Evolutionary conservation across 1,139 yeast genomes (phyloP), one percentile per base, ranked within the genome.

Genomic region (Scheffersomyces insectosa): DNA sequence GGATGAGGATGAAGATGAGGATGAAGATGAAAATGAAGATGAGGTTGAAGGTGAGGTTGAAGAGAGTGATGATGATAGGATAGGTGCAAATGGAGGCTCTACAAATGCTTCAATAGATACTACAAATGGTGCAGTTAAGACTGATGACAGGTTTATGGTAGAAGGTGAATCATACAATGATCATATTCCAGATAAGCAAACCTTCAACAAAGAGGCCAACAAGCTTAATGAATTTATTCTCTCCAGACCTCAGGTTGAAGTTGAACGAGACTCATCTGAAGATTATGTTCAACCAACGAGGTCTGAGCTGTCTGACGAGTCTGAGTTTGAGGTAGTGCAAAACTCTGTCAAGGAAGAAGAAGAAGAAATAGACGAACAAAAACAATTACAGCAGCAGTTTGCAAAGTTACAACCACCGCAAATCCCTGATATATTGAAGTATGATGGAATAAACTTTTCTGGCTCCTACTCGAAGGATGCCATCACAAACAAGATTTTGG

Each of bases 381-480:
- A 37, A 2, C 27, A 20, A 4, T 47, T 51, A 12, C 35, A 14
- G n/a, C 13, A 32, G 10, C 43, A 44, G 15, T 20, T 20, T 20
- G 25, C 25, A 20, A 20, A 20, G 3, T 20, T 8, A 20, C 39
- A 39, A 27, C 41, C 50, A 3, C 52, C 48, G 8, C 47, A 45
- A 32, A 40, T 39, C 7, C 38, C 43, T 9, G 41, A 37, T 10
- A 41, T 55, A 10, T 29, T 36, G 8, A 33, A 36, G 8, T 49
- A 42, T 41, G 42, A 37, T 42, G 46, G 54, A 9, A 23, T 52
- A 25, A 45, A 39, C 40, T 36, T 7, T 28, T 34, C n/a, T 8
- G 32, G 13, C 14, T 36, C 33, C 15, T 37, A 8, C 7, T 39
- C 45, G 30, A 38, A 7, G 8, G 36, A 37, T 42, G 37, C 29